Conservation (phyloP, 495 filamentous ascomycete genomes). For the Pyrenula massariospora region DNA sequence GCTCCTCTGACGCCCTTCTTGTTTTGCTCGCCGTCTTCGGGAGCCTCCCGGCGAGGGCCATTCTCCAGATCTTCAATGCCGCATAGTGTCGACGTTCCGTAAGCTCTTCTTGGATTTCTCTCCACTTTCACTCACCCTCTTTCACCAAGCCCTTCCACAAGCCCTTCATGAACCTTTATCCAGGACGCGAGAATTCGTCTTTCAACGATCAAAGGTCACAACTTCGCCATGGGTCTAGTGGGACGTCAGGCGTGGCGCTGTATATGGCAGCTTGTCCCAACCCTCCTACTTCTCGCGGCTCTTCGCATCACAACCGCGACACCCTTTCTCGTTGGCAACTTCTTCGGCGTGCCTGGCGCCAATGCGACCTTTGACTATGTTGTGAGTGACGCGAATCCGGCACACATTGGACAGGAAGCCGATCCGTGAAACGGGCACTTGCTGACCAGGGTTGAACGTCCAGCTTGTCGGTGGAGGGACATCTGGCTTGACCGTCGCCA, state of each 20-base stretch:
- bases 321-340: constrained; percentile 3
- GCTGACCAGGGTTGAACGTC: not conserved
- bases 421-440: not conserved
- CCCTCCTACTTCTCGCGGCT: not conserved
- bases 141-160: not conserved
- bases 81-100: not conserved
- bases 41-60: no score
- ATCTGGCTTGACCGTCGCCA: constrained; percentile 35
- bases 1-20: not conserved
- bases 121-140: not conserved
- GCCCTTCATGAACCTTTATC: not conserved
- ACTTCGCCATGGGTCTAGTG: not conserved
- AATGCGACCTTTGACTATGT: constrained; percentile 11
- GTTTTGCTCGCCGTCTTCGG: not conserved
- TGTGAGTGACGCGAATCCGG: constrained; percentile 1
- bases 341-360: constrained; percentile 5
- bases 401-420: constrained; percentile 1
- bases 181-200: not conserved
- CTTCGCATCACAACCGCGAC: not conserved
- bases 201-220: not conserved
- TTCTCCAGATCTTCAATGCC: not conserved
- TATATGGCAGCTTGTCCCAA: not conserved
- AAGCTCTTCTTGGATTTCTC: no score
- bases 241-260: not conserved
- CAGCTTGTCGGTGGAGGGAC: constrained; percentile 43